phyloP scores from a whole-genome alignment of 441 rosid species.

The Metrosideros polymorpha region DNA sequence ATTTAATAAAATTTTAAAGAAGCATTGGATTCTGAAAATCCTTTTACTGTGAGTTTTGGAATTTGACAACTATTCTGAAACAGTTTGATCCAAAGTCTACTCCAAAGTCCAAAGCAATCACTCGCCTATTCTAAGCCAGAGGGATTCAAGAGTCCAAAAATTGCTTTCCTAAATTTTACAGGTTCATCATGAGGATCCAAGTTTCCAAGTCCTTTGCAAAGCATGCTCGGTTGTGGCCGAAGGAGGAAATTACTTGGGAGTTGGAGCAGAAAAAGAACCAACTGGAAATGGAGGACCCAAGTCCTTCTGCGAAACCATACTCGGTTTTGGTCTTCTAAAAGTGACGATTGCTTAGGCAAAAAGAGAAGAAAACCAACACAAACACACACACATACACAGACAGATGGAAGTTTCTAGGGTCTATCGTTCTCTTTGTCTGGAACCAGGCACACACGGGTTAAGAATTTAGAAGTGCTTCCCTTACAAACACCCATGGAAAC shows the following conservation, averaged over 20 bases:
- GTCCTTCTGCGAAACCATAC: neutral
- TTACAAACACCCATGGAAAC: neutral
- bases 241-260: neutral
- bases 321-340: neutral
- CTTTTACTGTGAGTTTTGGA: neutral
- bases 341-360: neutral
- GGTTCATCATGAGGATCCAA: neutral
- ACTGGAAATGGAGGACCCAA: neutral
- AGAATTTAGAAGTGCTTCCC: neutral
- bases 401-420: neutral
- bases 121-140: neutral
- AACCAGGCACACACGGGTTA: neutral
- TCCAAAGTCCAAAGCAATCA: neutral
- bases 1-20: neutral
- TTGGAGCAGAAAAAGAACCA: neutral
- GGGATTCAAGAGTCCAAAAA: too few relatives aligned
- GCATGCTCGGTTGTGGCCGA: neutral
- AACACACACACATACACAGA: too few relatives aligned
- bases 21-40: neutral
- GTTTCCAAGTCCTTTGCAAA: neutral
- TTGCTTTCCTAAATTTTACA: neutral
- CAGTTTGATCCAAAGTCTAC: neutral
- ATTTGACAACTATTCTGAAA: neutral
- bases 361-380: neutral
- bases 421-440: neutral